Base-by-base conservation (phyloP, 1,284 basidiomycete species). In the Leccinum subfulvum region DNA sequence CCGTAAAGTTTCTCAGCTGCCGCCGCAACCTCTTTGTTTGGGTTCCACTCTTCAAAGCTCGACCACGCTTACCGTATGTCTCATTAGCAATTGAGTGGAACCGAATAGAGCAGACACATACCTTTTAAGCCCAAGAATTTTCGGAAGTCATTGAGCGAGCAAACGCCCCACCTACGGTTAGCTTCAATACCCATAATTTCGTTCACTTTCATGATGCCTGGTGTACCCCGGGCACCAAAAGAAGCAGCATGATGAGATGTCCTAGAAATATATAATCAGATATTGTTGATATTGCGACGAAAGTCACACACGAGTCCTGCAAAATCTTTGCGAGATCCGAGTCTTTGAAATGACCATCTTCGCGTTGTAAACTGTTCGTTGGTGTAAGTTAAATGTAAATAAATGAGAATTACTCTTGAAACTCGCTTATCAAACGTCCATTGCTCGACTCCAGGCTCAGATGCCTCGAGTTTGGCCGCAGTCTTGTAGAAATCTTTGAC, bases 141-240 rank as follows among this genome's bases (percentile, higher is more conserved):
- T 62, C 92, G 82, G 78, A 95, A 95, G 68, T 95, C 93, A 69
- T 95, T 95, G 67, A 95, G 74, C 3, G 90, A 89, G 72, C 92
- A 94, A 39, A 89, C 85, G 54, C 91, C 90, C 92, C 92, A 95
- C n/a, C 75, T 70, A 28, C 92, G 82, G 68, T 85, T 89, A 65
- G 89, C 82, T 68, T 90, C 86, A 62, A 94, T 92, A 57, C 91
- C 89, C 86, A 95, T 89, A 54, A 93, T 82, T 73, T 94, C 92
- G 65, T 93, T 84, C 28, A 93, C 75, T 60, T 84, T 85, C 87
- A 95, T 89, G 60, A 84, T 74, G 73, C 80, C 77, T 37, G 93
- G 94, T 2, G 89, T 91, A 10, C 89, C 86, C 35, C 90, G 86
- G 35, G 94, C 94, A 61, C 87, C 81, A 80, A 95, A 95, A 13